Conservation (phyloP, 257 asterid species). For the Ilex asprella region DNA sequence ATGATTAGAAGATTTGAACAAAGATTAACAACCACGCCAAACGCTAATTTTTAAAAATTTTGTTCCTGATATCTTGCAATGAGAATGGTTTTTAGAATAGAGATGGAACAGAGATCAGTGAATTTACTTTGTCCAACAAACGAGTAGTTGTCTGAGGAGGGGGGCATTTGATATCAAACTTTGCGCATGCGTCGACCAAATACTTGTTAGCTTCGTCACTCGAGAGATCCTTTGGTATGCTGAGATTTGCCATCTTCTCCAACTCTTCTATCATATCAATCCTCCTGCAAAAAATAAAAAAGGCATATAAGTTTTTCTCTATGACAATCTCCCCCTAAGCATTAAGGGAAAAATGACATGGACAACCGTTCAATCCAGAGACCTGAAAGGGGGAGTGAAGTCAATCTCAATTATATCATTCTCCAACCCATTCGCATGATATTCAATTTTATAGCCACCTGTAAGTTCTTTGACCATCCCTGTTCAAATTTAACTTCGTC, state of each 20-base stretch:
- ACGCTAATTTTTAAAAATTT: background rate
- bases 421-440: constrained; percentile 78
- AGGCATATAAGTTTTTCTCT: background rate
- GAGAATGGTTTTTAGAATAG: background rate
- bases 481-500: constrained; percentile 13
- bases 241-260: constrained; percentile 71
- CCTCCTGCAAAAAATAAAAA: constrained; percentile 34
- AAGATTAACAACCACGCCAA: background rate
- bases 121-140: constrained; percentile 70
- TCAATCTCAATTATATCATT: constrained; percentile 84
- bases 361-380: background rate
- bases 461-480: constrained; percentile 93
- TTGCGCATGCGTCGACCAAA: constrained; percentile 63
- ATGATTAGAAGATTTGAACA: background rate
- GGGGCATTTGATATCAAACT: constrained; percentile 75
- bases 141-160: constrained; percentile 90
- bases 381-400: constrained; percentile 99
- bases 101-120: background rate
- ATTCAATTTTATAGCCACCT: constrained; percentile 73
- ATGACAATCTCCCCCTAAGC: background rate
- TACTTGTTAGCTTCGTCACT: constrained; percentile 75
- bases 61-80: background rate
- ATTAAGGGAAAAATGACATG: background rate
- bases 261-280: constrained; percentile 90
- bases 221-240: constrained; percentile 76